A percentile compares a stretch with the other conserved stretches of the same genome.
Conservation (phyloP, 2,329 filamentous ascomycete genomes). For the Laburnicola sp. region DNA sequence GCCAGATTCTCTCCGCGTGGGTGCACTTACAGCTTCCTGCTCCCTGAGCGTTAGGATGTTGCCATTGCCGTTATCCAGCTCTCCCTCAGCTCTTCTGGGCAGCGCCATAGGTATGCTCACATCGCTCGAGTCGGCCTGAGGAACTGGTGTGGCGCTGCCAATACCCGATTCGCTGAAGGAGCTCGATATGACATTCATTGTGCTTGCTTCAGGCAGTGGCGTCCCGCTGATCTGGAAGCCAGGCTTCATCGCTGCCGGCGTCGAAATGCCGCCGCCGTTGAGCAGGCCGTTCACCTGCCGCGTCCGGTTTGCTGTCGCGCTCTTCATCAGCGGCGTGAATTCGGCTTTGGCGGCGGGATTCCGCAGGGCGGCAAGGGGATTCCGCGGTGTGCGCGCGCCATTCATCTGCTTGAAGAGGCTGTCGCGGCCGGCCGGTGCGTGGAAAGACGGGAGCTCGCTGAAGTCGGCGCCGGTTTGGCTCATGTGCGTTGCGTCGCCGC, state of each 20-base stretch:
- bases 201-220: conserved; percentile 77
- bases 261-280: conserved; percentile 50
- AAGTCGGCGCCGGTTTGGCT: conserved; percentile 69
- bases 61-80: conserved; percentile 80
- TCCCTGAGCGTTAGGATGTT: conserved; percentile 91
- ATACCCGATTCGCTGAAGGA: conserved; percentile 60
- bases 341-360: conserved; percentile 66
- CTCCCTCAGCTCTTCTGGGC: conserved; percentile 64
- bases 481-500: conserved; percentile 82
- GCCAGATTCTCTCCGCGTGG: background rate
- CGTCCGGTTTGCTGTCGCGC: conserved; percentile 70
- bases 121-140: conserved; percentile 74
- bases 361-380: conserved; percentile 63
- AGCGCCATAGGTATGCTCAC: conserved; percentile 80
- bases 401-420: conserved; percentile 76
- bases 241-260: conserved; percentile 67
- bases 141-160: conserved; percentile 71
- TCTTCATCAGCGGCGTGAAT: conserved; percentile 92
- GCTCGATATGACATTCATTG: conserved; percentile 47
- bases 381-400: conserved; percentile 71
- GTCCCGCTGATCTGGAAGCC: conserved; percentile 70
- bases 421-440: conserved; percentile 69
- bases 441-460: conserved; percentile 79
- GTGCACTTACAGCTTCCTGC: conserved; percentile 74
- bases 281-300: conserved; percentile 45